Evolutionary conservation across 2,329 filamentous ascomycete species (phyloP), one percentile per base, ranked within the genome.

Genomic region (Aspergillus neotritici): DNA sequence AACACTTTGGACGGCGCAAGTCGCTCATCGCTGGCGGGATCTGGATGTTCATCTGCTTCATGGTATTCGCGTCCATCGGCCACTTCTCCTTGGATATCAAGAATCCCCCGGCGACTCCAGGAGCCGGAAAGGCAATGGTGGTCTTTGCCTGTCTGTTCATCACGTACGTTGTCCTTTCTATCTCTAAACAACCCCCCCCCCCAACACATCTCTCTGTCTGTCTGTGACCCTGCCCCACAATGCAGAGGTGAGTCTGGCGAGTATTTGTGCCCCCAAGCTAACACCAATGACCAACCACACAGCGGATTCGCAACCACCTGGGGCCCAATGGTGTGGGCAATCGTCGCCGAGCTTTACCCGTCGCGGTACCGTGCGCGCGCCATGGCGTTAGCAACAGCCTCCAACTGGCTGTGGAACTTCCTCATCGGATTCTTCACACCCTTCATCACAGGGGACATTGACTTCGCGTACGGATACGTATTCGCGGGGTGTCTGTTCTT

Each of bases 341-440:
- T 74, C 28, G 65, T 66, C 25, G 62, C 64, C 4, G 67, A 68
- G 42, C 51, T 69, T 3, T 69, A 66, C 54, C 66, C 66, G 2
- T 62, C 60, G 8, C 63, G 65, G 43, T 68, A 64, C 45, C 79
- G 84, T 58, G 83, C 84, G 46, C 86, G 86, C 65, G 80, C 81
- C 44, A 86, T 87, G 76, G 85, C 84, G 2, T 67, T 88, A 13
- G 82, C 83, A 13, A 87, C 83, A 9, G 78, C 83, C 1, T 79
- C 83, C 14, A 88, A 89, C 67, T 89, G 85, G 85, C 44, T 58
- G 10, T 84, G 80, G 79, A 83, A 85, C 61, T 87, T 87, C 63
- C 64, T 83, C 55, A 72, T 84, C 50, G 76, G 78, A 0, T 88
- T 88, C 72, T 87, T 88, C 70, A 87, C 84, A 0, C 81, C 84